A percentile compares a stretch with the other conserved stretches of the same genome.
Conservation (phyloP, 306 rosid species). For the Inga laurina region DNA sequence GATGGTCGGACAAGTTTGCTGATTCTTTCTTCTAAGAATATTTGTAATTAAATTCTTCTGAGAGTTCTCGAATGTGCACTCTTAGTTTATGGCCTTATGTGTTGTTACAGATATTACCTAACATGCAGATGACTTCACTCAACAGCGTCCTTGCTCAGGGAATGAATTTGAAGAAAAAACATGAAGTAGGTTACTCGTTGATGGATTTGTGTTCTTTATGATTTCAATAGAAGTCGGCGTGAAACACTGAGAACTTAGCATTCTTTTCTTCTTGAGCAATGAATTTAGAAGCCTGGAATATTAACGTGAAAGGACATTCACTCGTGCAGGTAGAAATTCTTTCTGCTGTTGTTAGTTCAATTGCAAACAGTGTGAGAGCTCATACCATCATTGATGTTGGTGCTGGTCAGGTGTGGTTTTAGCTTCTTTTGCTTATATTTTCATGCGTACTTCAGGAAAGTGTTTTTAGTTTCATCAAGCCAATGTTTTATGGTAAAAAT, state of each 20-base stretch:
- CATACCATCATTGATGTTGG: constrained; percentile 78
- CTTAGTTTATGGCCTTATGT: constrained; percentile 19
- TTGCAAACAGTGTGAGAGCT: constrained; percentile 57
- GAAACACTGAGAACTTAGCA: constrained; percentile 15
- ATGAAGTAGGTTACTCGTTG: constrained; percentile 61
- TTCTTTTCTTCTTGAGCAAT: constrained; percentile 8
- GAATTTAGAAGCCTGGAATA: constrained; percentile 16
- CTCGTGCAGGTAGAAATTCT: constrained; percentile 74
- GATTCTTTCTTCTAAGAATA: constrained; percentile 9
- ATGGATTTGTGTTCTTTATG: constrained; percentile 25
- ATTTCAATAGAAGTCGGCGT: constrained; percentile 15
- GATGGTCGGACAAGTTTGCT: constrained; percentile 12
- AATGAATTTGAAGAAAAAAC: constrained; percentile 85
- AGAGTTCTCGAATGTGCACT: constrained; percentile 23
- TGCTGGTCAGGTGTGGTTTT: constrained; percentile 82
- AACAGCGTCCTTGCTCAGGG: constrained; percentile 81
- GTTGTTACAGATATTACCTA: constrained; percentile 67
- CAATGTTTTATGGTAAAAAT: not conserved
- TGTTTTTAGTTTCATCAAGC: not conserved
- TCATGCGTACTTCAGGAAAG: not conserved
- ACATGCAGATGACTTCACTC: constrained; percentile 53
- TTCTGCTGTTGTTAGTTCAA: constrained; percentile 62
- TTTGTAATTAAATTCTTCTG: constrained; percentile 20
- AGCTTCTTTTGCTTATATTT: constrained; percentile 28
- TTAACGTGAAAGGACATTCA: constrained; percentile 18